A percentile compares a stretch with the other conserved stretches of the same genome.
phyloP scores from a whole-genome alignment of 768 basidiomycete genomes.

The Boletus patriciae region DNA sequence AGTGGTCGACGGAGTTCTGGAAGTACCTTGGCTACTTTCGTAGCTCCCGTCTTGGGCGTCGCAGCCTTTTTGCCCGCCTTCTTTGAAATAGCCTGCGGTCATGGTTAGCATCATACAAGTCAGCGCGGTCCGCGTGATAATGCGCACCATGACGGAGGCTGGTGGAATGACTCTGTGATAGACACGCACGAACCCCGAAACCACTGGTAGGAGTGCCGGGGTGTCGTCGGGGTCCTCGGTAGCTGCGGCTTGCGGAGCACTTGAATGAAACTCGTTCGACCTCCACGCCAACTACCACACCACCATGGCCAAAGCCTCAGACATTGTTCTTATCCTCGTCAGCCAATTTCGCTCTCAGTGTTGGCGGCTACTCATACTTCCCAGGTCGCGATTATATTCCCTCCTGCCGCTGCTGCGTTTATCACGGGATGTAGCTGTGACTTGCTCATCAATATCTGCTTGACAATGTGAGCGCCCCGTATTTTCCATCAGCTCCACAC shows the following conservation, averaged over 20 bases:
- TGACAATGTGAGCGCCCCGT: slow-evolving; percentile 61
- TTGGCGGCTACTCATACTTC: not conserved
- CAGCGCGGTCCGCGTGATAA: not conserved
- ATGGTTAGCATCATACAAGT: slow-evolving; percentile 1
- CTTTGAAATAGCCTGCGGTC: slow-evolving; percentile 74
- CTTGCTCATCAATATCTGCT: slow-evolving; percentile 76
- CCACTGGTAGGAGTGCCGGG: not conserved
- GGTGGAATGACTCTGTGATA: slow-evolving; percentile 2
- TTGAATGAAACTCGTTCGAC: not conserved
- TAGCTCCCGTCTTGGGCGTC: slow-evolving; percentile 54
- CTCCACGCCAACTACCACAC: slow-evolving; percentile 2
- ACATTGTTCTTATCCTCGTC: slow-evolving; percentile 78
- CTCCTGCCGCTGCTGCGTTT: slow-evolving; percentile 76
- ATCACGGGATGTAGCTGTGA: slow-evolving; percentile 84
- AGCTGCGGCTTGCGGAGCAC: slow-evolving; percentile 13
- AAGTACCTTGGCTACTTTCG: slow-evolving; percentile 75
- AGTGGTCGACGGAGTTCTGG: not conserved
- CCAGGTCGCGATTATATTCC: slow-evolving; percentile 80
- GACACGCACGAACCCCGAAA: slow-evolving; percentile 15
- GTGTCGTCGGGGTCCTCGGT: slow-evolving; percentile 22
- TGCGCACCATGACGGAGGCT: slow-evolving; percentile 25
- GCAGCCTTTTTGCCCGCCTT: slow-evolving; percentile 86
- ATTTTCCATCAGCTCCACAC: not conserved
- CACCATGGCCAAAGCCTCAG: slow-evolving; percentile 57
- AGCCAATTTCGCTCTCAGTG: slow-evolving; percentile 21